Evolutionary conservation across 1,139 yeast species (phyloP).

Genomic region (Geotrichum klebahnii): DNA sequence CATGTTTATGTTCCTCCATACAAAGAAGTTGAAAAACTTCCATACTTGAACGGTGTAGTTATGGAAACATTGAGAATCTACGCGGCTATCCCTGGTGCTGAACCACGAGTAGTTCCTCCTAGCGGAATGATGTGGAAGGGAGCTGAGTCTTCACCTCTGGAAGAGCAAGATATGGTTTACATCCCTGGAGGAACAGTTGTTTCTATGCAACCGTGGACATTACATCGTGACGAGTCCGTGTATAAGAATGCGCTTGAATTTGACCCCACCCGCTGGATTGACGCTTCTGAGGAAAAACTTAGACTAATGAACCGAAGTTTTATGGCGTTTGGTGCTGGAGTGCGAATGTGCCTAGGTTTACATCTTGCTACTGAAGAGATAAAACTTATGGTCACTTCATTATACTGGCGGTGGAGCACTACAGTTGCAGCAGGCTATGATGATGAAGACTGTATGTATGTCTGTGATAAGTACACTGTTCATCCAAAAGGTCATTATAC

Average conservation of each 20-base stretch:
- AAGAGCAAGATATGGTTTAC: conserved; percentile 9
- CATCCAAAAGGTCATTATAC: conserved; percentile 36
- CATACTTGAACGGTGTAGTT: conserved; percentile 54
- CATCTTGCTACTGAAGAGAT: conserved; percentile 64
- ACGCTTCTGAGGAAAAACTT: conserved; percentile 41
- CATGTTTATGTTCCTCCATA: conserved; percentile 29
- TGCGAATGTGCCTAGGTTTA: conserved; percentile 74
- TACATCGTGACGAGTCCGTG: conserved; percentile 51
- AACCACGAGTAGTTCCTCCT: conserved; percentile 53
- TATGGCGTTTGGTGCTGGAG: conserved; percentile 70
- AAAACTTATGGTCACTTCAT: conserved; percentile 53
- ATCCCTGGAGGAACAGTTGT: conserved; percentile 57
- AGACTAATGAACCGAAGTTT: conserved; percentile 50
- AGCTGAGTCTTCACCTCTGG: conserved; percentile 13
- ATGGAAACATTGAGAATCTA: conserved; percentile 59
- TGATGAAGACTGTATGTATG: conserved; percentile 87
- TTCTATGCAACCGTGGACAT: conserved; percentile 62
- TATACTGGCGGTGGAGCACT: conserved; percentile 50
- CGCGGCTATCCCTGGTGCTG: conserved; percentile 72
- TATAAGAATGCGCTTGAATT: conserved; percentile 53
- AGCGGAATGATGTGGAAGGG: conserved; percentile 31
- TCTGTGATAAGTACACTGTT: conserved; percentile 58
- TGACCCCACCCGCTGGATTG: conserved; percentile 62
- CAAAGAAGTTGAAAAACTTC: conserved; percentile 48
- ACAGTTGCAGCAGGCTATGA: conserved; percentile 34